phyloP scores from a whole-genome alignment of 257 asterid species.

The Paulownia fortunei region DNA sequence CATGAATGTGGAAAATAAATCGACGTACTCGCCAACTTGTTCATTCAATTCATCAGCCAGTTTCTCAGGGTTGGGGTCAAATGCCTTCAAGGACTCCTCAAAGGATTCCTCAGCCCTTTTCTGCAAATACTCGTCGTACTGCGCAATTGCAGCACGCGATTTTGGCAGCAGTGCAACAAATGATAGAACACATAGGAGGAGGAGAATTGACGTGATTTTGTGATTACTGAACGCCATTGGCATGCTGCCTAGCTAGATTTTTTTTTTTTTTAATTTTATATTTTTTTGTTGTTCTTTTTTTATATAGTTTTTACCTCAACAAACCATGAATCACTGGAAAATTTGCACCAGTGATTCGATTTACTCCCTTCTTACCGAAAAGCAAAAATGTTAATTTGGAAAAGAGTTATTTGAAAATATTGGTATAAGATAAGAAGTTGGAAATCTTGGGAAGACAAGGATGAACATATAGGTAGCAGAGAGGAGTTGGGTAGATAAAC shows the following conservation, averaged over 20 bases:
- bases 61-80: constrained; percentile 61
- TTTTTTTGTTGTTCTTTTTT: neutral
- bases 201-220: constrained; percentile 15
- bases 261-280: neutral
- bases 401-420: neutral
- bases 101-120: constrained; percentile 53
- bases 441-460: neutral
- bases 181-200: constrained; percentile 30
- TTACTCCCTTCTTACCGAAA: neutral
- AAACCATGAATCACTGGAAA: constrained; percentile 40
- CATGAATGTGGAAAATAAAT: neutral
- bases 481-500: neutral
- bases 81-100: constrained; percentile 53
- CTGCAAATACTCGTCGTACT: constrained; percentile 56
- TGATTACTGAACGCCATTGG: constrained; percentile 30
- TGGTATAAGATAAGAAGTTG: neutral
- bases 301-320: neutral
- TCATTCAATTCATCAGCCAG: constrained; percentile 49
- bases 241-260: neutral
- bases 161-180: constrained; percentile 33
- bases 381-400: neutral
- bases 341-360: constrained; percentile 38
- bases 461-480: neutral
- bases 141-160: constrained; percentile 47
- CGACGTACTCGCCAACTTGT: constrained; percentile 70